A percentile compares a stretch with the other conserved stretches of the same genome.
phyloP scores from a whole-genome alignment of 768 basidiomycete genomes.

The Myochromella boudieri region DNA sequence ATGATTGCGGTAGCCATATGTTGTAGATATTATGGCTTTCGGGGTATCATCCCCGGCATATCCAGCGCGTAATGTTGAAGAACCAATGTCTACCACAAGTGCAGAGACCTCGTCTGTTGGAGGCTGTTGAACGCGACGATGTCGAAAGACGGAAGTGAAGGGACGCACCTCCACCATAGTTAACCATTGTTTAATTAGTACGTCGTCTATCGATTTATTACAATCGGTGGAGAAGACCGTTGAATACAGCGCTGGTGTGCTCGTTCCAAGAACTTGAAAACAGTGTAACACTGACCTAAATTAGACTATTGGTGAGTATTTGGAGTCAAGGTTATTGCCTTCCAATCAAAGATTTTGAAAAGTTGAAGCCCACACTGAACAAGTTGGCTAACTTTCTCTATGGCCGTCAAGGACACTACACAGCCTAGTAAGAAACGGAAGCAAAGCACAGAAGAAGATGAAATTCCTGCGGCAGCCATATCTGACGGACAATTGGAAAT shows the following conservation, averaged over 20 bases:
- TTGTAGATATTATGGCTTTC: slow-evolving; percentile 86
- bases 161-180: slow-evolving; percentile 80
- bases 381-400: slow-evolving; percentile 33
- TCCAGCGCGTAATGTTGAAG: slow-evolving; percentile 87
- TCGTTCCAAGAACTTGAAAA: too few relatives aligned
- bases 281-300: not conserved
- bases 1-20: slow-evolving; percentile 78
- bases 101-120: slow-evolving; percentile 92
- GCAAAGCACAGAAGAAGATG: slow-evolving; percentile 41
- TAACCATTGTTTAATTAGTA: too few relatives aligned
- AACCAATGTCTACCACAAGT: slow-evolving; percentile 91
- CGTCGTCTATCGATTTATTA: slow-evolving; percentile 4
- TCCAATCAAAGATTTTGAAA: slow-evolving; percentile 22
- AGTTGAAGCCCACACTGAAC: slow-evolving; percentile 13
- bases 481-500: slow-evolving; percentile 60
- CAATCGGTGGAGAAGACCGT: not conserved
- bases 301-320: slow-evolving; percentile 28
- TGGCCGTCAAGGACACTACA: slow-evolving; percentile 27
- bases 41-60: slow-evolving; percentile 98
- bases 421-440: slow-evolving; percentile 60
- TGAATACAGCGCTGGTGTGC: too few relatives aligned
- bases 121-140: slow-evolving; percentile 4
- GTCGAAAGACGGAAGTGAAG: not conserved
- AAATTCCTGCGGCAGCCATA: slow-evolving; percentile 29
- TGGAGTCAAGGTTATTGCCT: slow-evolving; percentile 21